These are phyloP conservation scores for Allium fistulosum DNA, from an alignment of 106 monocot genomes.

Conservation along the genomic window DNA sequence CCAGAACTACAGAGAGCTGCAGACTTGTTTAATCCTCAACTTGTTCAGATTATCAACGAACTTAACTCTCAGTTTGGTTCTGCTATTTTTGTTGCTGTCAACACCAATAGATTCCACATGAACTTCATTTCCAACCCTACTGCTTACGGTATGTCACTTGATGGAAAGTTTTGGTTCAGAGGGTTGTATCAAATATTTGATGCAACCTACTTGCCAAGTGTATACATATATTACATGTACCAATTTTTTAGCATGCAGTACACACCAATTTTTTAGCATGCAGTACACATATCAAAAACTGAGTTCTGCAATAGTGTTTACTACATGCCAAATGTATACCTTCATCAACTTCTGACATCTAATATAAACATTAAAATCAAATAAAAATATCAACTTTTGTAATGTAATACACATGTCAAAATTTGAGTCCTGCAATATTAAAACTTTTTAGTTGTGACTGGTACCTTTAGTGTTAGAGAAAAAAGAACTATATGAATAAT, in stretches of 20 bases:
- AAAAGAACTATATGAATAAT: neutral
- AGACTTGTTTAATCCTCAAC: conserved; percentile 32
- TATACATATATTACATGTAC: neutral
- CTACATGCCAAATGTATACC: too few relatives aligned
- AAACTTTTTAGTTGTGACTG: neutral
- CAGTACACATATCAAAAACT: neutral
- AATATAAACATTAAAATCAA: neutral
- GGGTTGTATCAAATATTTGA: neutral
- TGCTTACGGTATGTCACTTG: conserved; percentile 6
- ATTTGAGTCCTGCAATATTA: neutral
- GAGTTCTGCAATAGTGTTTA: too few relatives aligned
- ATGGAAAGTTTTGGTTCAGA: neutral
- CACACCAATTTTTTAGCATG: neutral
- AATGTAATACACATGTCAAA: neutral
- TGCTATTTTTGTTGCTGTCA: conserved; percentile 27
- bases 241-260: neutral
- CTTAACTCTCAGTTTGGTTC: conserved; percentile 30
- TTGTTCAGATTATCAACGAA: conserved; percentile 15
- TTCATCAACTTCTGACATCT: too few relatives aligned
- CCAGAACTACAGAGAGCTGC: conserved; percentile 28
- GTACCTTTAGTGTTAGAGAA: neutral
- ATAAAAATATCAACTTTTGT: neutral
- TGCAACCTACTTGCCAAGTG: neutral
- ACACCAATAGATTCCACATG: conserved; percentile 32
- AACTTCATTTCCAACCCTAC: conserved; percentile 31